Evolutionary conservation across 2,329 filamentous ascomycete genomes (phyloP).

Genomic region (Fusarium sp.): DNA sequence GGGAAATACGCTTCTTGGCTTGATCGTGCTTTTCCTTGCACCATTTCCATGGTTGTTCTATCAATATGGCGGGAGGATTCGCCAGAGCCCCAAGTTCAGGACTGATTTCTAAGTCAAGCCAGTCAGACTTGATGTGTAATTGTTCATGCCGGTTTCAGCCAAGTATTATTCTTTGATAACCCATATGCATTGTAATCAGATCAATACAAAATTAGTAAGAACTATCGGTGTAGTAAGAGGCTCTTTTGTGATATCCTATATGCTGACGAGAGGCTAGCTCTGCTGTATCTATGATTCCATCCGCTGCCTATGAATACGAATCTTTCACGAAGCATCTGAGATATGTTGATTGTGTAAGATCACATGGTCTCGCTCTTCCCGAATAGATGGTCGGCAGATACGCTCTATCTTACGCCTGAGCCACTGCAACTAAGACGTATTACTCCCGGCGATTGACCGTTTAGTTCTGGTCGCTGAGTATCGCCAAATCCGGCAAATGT

Average conservation of each 20-base stretch:
- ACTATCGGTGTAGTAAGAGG: not conserved
- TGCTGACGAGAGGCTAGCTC: not conserved
- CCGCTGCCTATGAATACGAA: not conserved
- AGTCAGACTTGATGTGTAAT: not conserved
- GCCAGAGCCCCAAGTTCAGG: not conserved
- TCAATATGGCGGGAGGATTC: not conserved
- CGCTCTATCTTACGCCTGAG: not conserved
- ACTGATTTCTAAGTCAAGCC: not conserved
- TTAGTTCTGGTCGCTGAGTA: not conserved
- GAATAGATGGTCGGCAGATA: not conserved
- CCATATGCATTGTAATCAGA: not conserved
- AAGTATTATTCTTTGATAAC: not conserved
- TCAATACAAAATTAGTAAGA: not conserved
- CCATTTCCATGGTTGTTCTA: not conserved
- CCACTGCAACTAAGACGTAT: not conserved
- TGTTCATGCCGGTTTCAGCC: not conserved
- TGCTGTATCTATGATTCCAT: not conserved
- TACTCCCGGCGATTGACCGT: not conserved
- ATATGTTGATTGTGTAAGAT: not conserved
- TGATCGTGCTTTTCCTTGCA: not conserved
- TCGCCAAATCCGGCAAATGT: not conserved
- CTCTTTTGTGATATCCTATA: accelerated
- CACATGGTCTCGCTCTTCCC: not conserved
- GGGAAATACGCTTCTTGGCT: not conserved
- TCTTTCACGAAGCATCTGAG: not conserved